phyloP scores from a whole-genome alignment of 169 alveolate genomes.

The Plasmodium fragile region DNA sequence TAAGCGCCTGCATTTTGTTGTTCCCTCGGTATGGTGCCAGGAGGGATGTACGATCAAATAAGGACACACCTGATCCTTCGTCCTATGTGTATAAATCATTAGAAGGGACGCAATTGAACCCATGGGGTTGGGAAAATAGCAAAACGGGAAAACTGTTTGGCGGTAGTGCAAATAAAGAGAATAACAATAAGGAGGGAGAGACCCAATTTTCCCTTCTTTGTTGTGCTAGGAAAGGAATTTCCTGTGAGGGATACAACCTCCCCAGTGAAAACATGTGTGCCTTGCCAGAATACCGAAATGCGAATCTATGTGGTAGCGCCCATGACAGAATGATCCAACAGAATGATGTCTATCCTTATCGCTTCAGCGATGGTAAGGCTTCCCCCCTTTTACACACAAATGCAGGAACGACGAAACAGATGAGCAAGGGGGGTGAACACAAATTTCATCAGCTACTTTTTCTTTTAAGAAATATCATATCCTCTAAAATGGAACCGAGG shows the following conservation, averaged over 20 bases:
- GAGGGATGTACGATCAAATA: not conserved
- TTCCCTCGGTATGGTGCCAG: not conserved
- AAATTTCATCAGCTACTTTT: not conserved
- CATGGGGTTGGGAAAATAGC: not conserved
- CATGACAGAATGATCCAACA: not conserved
- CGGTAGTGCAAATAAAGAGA: not conserved
- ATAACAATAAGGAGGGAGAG: not conserved
- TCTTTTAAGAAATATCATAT: conserved; percentile 1
- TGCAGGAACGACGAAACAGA: not conserved
- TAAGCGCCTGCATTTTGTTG: conserved; percentile 4
- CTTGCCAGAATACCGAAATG: not conserved
- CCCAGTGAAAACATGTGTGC: not conserved
- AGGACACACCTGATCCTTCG: not conserved
- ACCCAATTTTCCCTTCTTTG: not conserved
- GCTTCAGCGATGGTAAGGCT: not conserved
- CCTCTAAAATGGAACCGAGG: not conserved
- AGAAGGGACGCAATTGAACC: not conserved
- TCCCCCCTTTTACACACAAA: conserved; percentile 8
- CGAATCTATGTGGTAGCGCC: not conserved
- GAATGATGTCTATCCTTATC: not conserved
- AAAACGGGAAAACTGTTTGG: not conserved
- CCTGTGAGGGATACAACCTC: not conserved
- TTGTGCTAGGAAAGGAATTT: not conserved
- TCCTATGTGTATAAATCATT: not conserved
- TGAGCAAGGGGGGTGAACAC: not conserved